Evolutionary conservation across 768 basidiomycete genomes (phyloP), one percentile per base, ranked within the genome.

Genomic region (Lentinula sp.): DNA sequence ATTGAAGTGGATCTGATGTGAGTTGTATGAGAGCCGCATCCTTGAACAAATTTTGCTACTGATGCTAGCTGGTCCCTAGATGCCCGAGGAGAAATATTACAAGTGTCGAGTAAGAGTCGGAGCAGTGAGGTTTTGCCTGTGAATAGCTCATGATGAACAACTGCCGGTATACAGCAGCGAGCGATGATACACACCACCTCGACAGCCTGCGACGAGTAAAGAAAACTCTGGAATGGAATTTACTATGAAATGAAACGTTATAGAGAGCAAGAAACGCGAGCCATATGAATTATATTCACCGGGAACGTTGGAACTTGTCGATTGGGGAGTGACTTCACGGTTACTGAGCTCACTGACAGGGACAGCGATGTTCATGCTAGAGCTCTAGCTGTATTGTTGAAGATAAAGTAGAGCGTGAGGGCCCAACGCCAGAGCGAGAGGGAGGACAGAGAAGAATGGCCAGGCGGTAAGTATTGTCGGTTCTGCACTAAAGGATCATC

Each of bases 61-160:
- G 85, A 85, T 57, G 84, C 82, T 65, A 90, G 84, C 78, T 93
- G 90, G 69, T 90, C 89, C 69, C 84, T 86, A 52, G 83, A 78
- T 58, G 84, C 82, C 21, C 77, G 70, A 43, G 80, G 75, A 13
- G 89, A 82, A 68, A 93, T 78, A 70, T 82, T 77, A 77, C 82
- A 82, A 65, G 92, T 91, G 78, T 92, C 90, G 72, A 93, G 83
- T 65, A 94, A 80, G 68, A 93, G 88, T 61, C 90, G 85, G 69
- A 93, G 86, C 69, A 94, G 89, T 63, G 89, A 87, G 23, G 91
- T 91, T 81, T 94, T 94, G 75, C 89, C 85, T 81, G 77, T 75
- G 74, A 74, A 74, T 75, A 70, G 13, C 68, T 68, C 65, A 67
- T 57, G 66, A 62, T 68, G 65, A 59, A 67, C 61, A 59, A 63